Evolutionary conservation across 164 flowering plant species (phyloP).

Genomic region (Aristolochia fimbriata): DNA sequence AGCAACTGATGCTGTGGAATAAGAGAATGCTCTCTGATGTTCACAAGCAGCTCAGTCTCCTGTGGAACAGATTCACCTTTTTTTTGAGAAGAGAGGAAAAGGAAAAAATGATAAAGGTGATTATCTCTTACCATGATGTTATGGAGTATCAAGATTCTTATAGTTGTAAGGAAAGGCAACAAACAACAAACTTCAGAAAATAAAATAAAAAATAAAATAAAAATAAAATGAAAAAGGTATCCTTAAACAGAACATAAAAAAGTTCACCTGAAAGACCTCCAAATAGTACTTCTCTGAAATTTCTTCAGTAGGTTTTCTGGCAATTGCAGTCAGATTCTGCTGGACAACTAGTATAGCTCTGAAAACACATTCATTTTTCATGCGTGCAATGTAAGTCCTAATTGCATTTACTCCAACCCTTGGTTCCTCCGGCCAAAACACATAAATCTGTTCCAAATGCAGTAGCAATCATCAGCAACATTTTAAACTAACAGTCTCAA

Average conservation of each 20-base stretch:
- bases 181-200: too few relatives aligned
- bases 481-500: neutral
- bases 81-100: too few relatives aligned
- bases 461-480: neutral
- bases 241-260: neutral
- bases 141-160: too few relatives aligned
- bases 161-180: too few relatives aligned
- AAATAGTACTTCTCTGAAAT: conserved; percentile 52
- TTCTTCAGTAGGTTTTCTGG: conserved; percentile 44
- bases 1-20: conserved; percentile 91
- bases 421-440: conserved; percentile 73
- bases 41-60: conserved; percentile 79
- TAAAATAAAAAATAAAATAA: neutral
- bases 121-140: too few relatives aligned
- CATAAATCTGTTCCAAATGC: conserved; percentile 45
- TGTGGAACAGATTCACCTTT: too few relatives aligned
- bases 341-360: conserved; percentile 71
- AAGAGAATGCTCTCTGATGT: conserved; percentile 77
- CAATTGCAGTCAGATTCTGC: conserved; percentile 67
- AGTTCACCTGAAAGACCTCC: conserved; percentile 77
- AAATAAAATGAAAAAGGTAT: neutral
- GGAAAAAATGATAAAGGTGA: too few relatives aligned
- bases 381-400: conserved; percentile 61
- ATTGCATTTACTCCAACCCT: conserved; percentile 86
- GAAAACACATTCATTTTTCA: conserved; percentile 71